phyloP scores from a whole-genome alignment of 176 grass and related monocot genomes.

The Rhipidocladum racemiflorum region DNA sequence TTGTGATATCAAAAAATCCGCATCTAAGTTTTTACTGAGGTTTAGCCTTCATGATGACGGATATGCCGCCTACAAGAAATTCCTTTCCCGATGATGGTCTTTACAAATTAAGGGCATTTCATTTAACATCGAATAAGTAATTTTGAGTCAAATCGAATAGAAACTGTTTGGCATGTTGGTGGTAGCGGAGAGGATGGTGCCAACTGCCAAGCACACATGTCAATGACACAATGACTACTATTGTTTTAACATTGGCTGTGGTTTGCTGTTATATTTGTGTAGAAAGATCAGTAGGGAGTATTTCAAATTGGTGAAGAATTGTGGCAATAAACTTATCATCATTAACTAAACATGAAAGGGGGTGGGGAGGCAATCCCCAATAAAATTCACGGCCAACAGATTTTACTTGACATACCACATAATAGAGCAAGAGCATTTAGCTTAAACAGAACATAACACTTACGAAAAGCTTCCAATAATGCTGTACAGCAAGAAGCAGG shows the following conservation, averaged over 20 bases:
- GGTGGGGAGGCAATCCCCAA: not conserved
- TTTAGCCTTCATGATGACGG: not conserved
- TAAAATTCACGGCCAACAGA: not conserved
- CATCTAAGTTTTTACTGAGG: too few relatives aligned
- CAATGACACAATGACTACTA: not conserved
- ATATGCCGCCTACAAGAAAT: not conserved
- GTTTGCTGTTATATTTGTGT: not conserved
- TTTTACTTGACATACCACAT: conserved; percentile 7
- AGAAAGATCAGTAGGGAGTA: not conserved
- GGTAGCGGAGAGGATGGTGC: not conserved
- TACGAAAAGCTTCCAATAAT: conserved; percentile 95
- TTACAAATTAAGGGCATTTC: not conserved
- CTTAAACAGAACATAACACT: conserved; percentile 30
- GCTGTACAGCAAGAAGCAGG: conserved; percentile 93
- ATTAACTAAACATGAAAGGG: not conserved
- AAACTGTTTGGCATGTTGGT: not conserved
- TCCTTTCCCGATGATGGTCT: not conserved
- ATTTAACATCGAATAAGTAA: not conserved
- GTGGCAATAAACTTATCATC: not conserved
- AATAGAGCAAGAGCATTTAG: conserved; percentile 1
- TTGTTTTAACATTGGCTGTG: not conserved
- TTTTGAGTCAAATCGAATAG: not conserved
- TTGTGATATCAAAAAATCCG: too few relatives aligned
- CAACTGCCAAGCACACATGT: not conserved
- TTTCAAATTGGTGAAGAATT: not conserved